Percentiles rank a stretch among this genome's conserved stretches.
These are phyloP conservation scores for Astraeus odoratus DNA, from an alignment of 768 basidiomycete species.

Conservation along the genomic window DNA sequence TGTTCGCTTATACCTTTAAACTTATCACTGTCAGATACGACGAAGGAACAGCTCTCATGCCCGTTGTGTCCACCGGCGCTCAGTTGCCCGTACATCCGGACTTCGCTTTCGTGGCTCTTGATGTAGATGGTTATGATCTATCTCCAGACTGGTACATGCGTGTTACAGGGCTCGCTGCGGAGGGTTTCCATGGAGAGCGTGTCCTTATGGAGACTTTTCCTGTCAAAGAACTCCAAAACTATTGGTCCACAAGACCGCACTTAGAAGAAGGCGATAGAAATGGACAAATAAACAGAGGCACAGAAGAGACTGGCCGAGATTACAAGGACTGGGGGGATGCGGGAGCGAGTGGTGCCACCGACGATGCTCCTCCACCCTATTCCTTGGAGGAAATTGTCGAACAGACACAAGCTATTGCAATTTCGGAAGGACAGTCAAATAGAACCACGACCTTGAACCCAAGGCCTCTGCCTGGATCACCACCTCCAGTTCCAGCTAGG, in stretches of 20 bases:
- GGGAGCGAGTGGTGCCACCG: slow-evolving; percentile 16
- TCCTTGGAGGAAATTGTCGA: slow-evolving; percentile 37
- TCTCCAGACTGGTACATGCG: slow-evolving; percentile 87
- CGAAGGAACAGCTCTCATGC: slow-evolving; percentile 80
- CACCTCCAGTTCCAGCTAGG: slow-evolving; percentile 8
- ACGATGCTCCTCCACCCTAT: slow-evolving; percentile 67
- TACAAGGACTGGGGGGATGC: slow-evolving; percentile 41
- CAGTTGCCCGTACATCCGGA: slow-evolving; percentile 55
- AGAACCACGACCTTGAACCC: neutral
- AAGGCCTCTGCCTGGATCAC: slow-evolving; percentile 5
- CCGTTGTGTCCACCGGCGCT: slow-evolving; percentile 52
- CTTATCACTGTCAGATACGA: slow-evolving; percentile 49
- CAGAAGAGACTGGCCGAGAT: slow-evolving; percentile 14
- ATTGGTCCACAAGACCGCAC: slow-evolving; percentile 58
- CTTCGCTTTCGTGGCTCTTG: slow-evolving; percentile 62
- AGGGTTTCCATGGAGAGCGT: slow-evolving; percentile 61
- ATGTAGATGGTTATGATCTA: slow-evolving; percentile 70
- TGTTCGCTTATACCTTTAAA: neutral
- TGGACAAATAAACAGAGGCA: slow-evolving; percentile 20
- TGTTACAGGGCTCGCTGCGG: slow-evolving; percentile 64
- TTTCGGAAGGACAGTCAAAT: neutral
- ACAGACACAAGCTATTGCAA: slow-evolving; percentile 1
- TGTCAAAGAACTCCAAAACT: slow-evolving; percentile 65
- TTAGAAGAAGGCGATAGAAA: slow-evolving; percentile 33
- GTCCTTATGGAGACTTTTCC: slow-evolving; percentile 58